Evolutionary conservation across 441 rosid species (phyloP).

Genomic region (Pelargonium fulgidum): DNA sequence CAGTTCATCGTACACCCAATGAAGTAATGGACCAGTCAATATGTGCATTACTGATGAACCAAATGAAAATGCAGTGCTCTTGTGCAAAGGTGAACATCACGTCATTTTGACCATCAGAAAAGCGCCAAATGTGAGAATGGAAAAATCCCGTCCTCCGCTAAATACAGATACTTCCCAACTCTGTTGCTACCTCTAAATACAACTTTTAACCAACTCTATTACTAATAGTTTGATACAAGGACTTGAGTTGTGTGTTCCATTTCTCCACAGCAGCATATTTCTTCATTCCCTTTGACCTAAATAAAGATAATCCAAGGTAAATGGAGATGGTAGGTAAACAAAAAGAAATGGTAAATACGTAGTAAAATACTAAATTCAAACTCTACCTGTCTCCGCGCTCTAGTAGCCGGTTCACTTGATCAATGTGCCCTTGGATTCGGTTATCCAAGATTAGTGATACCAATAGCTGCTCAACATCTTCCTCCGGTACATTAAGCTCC

Average conservation of each 20-base stretch:
- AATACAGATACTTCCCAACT: too few relatives aligned
- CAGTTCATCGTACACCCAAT: too few relatives aligned
- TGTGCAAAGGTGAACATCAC: too few relatives aligned
- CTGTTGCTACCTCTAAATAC: background rate
- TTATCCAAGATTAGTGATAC: constrained; percentile 88
- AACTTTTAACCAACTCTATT: constrained; percentile 56
- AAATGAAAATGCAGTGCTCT: too few relatives aligned
- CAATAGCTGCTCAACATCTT: constrained; percentile 83
- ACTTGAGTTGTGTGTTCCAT: constrained; percentile 87
- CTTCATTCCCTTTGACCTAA: constrained; percentile 92
- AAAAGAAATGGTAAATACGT: background rate
- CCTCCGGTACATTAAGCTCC: constrained; percentile 96
- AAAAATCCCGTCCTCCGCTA: too few relatives aligned
- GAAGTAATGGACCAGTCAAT: too few relatives aligned
- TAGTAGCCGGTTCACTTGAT: constrained; percentile 83
- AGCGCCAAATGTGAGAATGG: too few relatives aligned
- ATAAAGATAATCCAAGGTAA: background rate
- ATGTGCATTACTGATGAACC: too few relatives aligned
- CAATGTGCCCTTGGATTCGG: constrained; percentile 91
- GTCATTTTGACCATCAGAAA: too few relatives aligned
- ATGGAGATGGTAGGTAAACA: background rate
- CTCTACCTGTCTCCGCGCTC: constrained; percentile 83
- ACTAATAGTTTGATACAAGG: constrained; percentile 58
- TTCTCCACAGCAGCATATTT: constrained; percentile 80
- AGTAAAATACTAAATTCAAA: background rate